phyloP scores from a whole-genome alignment of 129 eudicot species.

The Lactuca saligna region DNA sequence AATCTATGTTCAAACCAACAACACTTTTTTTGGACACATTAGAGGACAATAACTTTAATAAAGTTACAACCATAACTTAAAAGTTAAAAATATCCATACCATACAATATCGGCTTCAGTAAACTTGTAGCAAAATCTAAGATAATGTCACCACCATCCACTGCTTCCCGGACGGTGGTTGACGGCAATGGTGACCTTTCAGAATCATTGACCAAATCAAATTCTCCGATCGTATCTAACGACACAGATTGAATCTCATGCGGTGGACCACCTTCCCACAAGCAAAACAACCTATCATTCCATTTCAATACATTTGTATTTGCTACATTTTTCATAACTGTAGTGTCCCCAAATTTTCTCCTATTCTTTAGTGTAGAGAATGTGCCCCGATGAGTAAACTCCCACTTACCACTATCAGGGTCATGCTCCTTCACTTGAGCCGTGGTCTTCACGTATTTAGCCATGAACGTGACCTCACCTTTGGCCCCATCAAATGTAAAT shows the following conservation, averaged over 20 bases:
- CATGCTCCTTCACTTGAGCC: conserved; percentile 77
- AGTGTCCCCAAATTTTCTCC: conserved; percentile 68
- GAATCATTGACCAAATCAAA: conserved; percentile 42
- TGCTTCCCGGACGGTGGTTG: not conserved
- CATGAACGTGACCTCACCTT: conserved; percentile 66
- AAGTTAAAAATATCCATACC: conserved; percentile 42
- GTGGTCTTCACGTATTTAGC: conserved; percentile 75
- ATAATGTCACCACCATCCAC: conserved; percentile 17
- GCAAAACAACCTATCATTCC: conserved; percentile 86
- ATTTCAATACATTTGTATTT: conserved; percentile 72
- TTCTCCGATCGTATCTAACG: conserved; percentile 67
- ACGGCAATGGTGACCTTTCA: conserved; percentile 7
- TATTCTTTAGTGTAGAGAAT: conserved; percentile 82
- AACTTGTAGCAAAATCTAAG: conserved; percentile 53
- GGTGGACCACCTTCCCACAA: conserved; percentile 98
- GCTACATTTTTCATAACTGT: conserved; percentile 98
- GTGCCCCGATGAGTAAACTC: conserved; percentile 92
- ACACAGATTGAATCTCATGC: conserved; percentile 58
- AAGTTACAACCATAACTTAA: not conserved
- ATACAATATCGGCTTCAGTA: conserved; percentile 77
- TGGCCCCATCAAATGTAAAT: conserved; percentile 53
- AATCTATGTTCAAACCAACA: no score
- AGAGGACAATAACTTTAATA: no score
- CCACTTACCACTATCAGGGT: conserved; percentile 67
- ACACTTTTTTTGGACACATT: not conserved